phyloP scores from a whole-genome alignment of 768 basidiomycete species.

The Boletellus emodensis region DNA sequence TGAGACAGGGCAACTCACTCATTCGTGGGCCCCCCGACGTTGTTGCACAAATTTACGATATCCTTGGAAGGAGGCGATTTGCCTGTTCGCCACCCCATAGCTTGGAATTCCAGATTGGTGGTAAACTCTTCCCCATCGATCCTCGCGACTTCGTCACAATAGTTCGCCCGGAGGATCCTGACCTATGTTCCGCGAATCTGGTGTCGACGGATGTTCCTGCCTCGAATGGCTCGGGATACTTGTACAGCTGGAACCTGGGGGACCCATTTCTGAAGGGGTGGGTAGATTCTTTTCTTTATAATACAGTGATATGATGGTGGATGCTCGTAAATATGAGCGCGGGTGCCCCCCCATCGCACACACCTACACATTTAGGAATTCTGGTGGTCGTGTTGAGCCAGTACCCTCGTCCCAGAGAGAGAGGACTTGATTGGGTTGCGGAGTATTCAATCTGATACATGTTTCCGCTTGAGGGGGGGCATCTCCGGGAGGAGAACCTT shows the following conservation, averaged over 20 bases:
- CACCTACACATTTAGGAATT: not conserved
- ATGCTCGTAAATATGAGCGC: slow-evolving; percentile 4
- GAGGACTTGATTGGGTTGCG: not conserved
- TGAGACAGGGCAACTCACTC: slow-evolving; percentile 64
- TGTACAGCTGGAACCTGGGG: slow-evolving; percentile 77
- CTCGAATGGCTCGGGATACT: slow-evolving; percentile 46
- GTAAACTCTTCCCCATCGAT: slow-evolving; percentile 67
- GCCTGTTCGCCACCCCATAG: slow-evolving; percentile 59
- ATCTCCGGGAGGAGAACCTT: slow-evolving; percentile 9
- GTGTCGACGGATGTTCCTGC: slow-evolving; percentile 61
- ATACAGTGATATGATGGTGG: not conserved
- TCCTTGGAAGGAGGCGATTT: slow-evolving; percentile 46
- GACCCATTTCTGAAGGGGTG: slow-evolving; percentile 75
- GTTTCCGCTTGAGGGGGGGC: not conserved
- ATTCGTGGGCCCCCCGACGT: slow-evolving; percentile 72
- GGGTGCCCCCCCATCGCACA: not conserved
- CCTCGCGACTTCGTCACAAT: slow-evolving; percentile 65
- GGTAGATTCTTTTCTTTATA: slow-evolving; percentile 19
- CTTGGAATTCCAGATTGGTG: slow-evolving; percentile 65
- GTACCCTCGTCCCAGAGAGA: not conserved
- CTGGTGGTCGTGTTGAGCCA: not conserved
- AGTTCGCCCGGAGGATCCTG: slow-evolving; percentile 33
- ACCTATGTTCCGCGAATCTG: slow-evolving; percentile 51
- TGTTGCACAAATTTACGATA: slow-evolving; percentile 42
- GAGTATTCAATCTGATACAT: not conserved